Evolutionary conservation across 108 stramenopile genomes (phyloP), one percentile per base, ranked within the genome.

Genomic region (Cyclotella choctawhatcheeana): DNA sequence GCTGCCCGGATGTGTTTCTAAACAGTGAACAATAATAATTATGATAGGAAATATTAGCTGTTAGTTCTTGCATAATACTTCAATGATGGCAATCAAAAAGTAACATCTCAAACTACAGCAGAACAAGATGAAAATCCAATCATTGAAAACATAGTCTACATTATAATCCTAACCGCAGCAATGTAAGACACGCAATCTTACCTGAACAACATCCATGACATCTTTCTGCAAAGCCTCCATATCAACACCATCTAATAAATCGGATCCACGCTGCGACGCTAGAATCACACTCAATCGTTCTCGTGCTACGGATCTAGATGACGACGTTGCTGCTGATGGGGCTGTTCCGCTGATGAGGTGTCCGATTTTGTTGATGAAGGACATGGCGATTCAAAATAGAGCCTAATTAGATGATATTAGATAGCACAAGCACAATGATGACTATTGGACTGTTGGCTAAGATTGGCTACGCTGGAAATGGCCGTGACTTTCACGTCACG

Each of bases 191-290:
- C 60, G 29, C 22, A 29, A 10, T 32, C 64, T 18, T 30, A 73
- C 76, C 65, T 72, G 74, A 44, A 82, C 75, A 0, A 78, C 77
- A 45, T 73, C 48, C 82, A 82, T 67, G 5, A 82, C 82, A 58
- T 82, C 82, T 55, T 54, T 54, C 51, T 83, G 82, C 48, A 83
- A 74, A 2, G 73, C 77, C 37, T 83, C 73, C 82, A 83, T 83
- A 70, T 83, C 77, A 14, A 83, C 82, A 45, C 77, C 82, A 13
- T 67, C 72, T 29, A 83, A 63, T 30, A 78, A 64, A 63, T 78
- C 54, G 5, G 82, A 78, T 14, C 77, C 77, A 30, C 82, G 30
- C 58, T 83, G 82, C 22, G 82, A 65, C 18, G 82, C 82, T 26
- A 83, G 40, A 58, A 83, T 83, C 1, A 83, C 47, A 29, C 77